Evolutionary conservation across 352 stramenopile species (phyloP), one percentile per base, ranked within the genome.

Genomic region (Phytophthora constricta): DNA sequence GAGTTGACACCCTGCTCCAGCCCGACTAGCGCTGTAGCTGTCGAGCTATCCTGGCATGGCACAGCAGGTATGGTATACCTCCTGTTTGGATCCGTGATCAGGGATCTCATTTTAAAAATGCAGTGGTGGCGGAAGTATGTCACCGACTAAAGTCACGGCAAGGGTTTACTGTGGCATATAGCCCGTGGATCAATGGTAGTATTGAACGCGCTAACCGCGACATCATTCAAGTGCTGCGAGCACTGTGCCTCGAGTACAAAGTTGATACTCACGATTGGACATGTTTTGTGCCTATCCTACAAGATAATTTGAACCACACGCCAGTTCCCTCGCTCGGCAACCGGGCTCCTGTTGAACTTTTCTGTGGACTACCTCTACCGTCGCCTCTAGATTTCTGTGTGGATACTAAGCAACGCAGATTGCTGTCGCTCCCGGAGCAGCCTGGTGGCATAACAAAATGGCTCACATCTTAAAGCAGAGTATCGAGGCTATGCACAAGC

Each of bases 11-110:
- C 17, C 1, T 63, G 45, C 47, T 19, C 43, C 3, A 39, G 13
- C 5, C 31, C 31, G 0, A 56, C 45, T n/a, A 56, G 31, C 39
- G n/a, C 31, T 0, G 45, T 56, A 3, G 33, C 14, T 19, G 45
- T 39, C 31, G 31, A 56, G 10, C 45, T 3, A 63, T 63, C 5
- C 13, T 56, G 17, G 17, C 33, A 7, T 63, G 56, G 56, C 31
- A 56, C 23, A 43, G 13, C 1, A 16, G 23, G 0, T 63, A 55
- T 22, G 23, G 45, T 17, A 3, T 63, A 0, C 56, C 45, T 2
- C 16, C 5, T 1, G 0, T 54, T 9, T 56, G 43, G 43, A 63
- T 62, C 9, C 46, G 42, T 62, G 42, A 54, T 19, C 41, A 52
- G 10, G 54, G 25, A 46, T 55, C 10, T n/a, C n/a, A n/a, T n/a